phyloP scores from a whole-genome alignment of 164 flowering plant genomes.

The Nymphaea thermarum region DNA sequence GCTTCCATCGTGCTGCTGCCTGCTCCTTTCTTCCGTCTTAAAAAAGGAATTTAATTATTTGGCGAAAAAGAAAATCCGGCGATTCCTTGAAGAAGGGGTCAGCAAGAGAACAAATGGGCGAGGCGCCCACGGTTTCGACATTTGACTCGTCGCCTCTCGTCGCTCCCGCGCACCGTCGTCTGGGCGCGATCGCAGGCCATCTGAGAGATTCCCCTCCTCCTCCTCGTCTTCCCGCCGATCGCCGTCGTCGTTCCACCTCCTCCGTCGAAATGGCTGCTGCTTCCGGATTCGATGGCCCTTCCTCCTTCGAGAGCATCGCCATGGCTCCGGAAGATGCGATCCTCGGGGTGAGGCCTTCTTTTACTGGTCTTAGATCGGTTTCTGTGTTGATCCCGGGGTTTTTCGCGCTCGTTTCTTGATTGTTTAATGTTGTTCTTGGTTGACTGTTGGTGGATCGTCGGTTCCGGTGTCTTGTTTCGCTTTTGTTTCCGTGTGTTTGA shows the following conservation, averaged over 20 bases:
- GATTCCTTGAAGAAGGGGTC: not conserved
- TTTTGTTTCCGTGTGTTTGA: not conserved
- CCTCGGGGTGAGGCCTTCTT: conserved; percentile 49
- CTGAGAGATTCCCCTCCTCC: conserved; percentile 5
- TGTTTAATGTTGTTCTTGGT: not conserved
- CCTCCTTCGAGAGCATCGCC: conserved; percentile 64
- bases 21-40: not conserved
- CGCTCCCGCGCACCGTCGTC: not conserved
- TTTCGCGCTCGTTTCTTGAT: not conserved
- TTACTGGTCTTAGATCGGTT: not conserved
- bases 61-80: no score
- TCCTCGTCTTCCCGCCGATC: not conserved
- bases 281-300: conserved; percentile 25
- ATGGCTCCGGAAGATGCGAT: conserved; percentile 98
- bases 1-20: not conserved
- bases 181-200: conserved; percentile 8
- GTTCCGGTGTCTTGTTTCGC: not conserved
- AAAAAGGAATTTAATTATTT: not conserved
- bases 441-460: not conserved
- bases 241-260: not conserved
- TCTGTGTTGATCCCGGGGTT: not conserved
- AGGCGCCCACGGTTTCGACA: conserved; percentile 1
- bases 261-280: conserved; percentile 22
- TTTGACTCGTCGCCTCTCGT: not conserved
- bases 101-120: not conserved